A percentile compares a stretch with the other conserved stretches of the same genome.
Conservation (phyloP, 371 early-diverging fungal genomes). For the Parasitella parasitica region DNA sequence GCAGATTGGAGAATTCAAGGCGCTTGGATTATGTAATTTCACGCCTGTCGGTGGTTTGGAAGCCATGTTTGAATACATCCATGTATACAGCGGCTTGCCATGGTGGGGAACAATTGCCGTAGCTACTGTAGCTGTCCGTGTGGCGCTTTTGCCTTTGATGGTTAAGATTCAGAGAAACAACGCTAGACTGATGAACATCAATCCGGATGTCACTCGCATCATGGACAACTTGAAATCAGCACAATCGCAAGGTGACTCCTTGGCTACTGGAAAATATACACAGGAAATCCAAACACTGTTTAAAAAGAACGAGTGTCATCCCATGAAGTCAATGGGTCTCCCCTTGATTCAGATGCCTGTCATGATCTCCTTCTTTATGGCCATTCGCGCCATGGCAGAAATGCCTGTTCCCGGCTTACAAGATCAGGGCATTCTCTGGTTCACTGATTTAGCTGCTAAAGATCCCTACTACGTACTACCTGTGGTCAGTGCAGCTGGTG, state of each 20-base stretch:
- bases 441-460: slow-evolving; percentile 75
- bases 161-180: slow-evolving; percentile 76
- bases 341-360: slow-evolving; percentile 82
- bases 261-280: slow-evolving; percentile 52
- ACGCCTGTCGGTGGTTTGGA: slow-evolving; percentile 82
- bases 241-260: slow-evolving; percentile 56
- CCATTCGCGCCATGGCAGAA: slow-evolving; percentile 77
- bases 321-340: slow-evolving; percentile 62
- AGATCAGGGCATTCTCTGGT: slow-evolving; percentile 82
- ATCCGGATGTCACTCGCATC: slow-evolving; percentile 73
- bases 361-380: slow-evolving; percentile 89
- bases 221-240: slow-evolving; percentile 66
- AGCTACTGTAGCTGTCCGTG: slow-evolving; percentile 72
- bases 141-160: slow-evolving; percentile 73
- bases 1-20: slow-evolving; percentile 79
- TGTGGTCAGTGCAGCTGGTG: slow-evolving; percentile 65
- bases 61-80: slow-evolving; percentile 72
- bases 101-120: slow-evolving; percentile 91
- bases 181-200: slow-evolving; percentile 72
- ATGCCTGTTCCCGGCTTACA: slow-evolving; percentile 82
- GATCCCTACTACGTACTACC: slow-evolving; percentile 90
- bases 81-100: slow-evolving; percentile 84
- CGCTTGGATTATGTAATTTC: slow-evolving; percentile 73
- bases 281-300: slow-evolving; percentile 62
- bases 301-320: slow-evolving; percentile 64